These are phyloP conservation scores for Violaceomyces palustris DNA, from an alignment of 1,284 basidiomycete genomes.

Conservation along the genomic window DNA sequence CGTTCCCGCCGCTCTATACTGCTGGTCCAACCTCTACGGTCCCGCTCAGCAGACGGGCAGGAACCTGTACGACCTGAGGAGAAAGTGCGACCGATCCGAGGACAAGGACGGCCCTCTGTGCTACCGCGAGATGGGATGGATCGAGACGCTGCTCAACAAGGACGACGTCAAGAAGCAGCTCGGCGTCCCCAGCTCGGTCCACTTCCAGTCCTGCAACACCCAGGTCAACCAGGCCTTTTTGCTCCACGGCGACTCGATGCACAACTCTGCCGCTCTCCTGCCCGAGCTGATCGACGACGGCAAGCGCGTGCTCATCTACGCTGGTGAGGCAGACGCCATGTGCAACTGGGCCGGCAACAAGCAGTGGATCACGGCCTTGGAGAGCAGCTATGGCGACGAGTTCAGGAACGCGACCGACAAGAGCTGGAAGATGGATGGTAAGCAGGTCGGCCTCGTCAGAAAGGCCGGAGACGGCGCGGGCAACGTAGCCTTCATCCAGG, in stretches of 20 bases:
- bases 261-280: slow-evolving; percentile 68
- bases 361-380: slow-evolving; percentile 41
- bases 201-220: slow-evolving; percentile 60
- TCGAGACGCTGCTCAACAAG: slow-evolving; percentile 47
- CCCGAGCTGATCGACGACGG: slow-evolving; percentile 71
- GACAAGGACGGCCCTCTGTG: slow-evolving; percentile 61
- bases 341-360: slow-evolving; percentile 48
- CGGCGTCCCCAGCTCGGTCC: slow-evolving; percentile 62
- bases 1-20: slow-evolving; percentile 57
- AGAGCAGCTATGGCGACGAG: slow-evolving; percentile 37
- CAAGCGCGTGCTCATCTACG: slow-evolving; percentile 72
- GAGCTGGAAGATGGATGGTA: slow-evolving; percentile 29
- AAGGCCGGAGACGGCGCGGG: slow-evolving; percentile 47
- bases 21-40: slow-evolving; percentile 57
- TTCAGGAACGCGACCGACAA: slow-evolving; percentile 33
- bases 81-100: slow-evolving; percentile 63
- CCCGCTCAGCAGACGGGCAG: slow-evolving; percentile 57
- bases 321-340: slow-evolving; percentile 76
- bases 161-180: slow-evolving; percentile 67
- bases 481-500: slow-evolving; percentile 32
- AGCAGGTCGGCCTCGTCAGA: slow-evolving; percentile 34
- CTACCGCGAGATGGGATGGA: slow-evolving; percentile 62
- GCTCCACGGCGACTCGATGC: slow-evolving; percentile 71
- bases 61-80: slow-evolving; percentile 74
- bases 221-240: slow-evolving; percentile 66